Evolutionary conservation across 208 protist species (phyloP).

Genomic region (Acanthamoeba triangularis): DNA sequence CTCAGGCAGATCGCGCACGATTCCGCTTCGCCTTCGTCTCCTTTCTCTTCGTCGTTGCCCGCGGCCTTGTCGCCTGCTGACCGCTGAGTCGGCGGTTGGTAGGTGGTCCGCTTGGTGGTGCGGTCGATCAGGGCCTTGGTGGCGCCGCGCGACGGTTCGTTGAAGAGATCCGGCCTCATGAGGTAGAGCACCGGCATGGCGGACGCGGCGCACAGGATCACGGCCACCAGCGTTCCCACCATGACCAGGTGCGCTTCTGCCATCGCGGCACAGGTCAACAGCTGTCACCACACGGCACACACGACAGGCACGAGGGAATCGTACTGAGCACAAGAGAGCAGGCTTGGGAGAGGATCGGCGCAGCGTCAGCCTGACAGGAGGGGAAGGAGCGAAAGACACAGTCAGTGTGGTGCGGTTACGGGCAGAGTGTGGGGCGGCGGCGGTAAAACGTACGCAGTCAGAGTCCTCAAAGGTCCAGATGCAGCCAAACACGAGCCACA

Average conservation of each 20-base stretch:
- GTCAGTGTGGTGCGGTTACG: background rate
- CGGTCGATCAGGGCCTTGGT: background rate
- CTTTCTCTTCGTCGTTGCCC: background rate
- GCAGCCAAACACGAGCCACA: constrained; percentile 44
- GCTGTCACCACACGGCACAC: background rate
- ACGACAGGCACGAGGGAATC: background rate
- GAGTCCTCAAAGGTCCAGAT: constrained; percentile 9
- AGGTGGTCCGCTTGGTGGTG: background rate
- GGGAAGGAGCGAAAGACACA: background rate
- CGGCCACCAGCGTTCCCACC: background rate
- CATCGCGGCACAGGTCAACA: background rate
- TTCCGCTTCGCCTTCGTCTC: background rate
- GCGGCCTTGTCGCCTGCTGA: background rate
- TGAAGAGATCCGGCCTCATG: constrained; percentile 12
- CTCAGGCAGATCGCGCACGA: constrained; percentile 62
- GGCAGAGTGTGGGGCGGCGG: background rate
- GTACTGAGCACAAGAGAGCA: background rate
- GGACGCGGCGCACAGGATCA: background rate
- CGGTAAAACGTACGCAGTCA: constrained; percentile 19
- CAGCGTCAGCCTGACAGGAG: background rate
- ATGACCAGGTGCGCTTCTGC: background rate
- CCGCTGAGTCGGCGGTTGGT: background rate
- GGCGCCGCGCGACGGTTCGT: background rate
- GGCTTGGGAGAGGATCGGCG: background rate
- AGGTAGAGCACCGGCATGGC: constrained; percentile 8